Base-by-base conservation (phyloP, 2,329 filamentous ascomycete genomes). In the Hypoxylon sp. region DNA sequence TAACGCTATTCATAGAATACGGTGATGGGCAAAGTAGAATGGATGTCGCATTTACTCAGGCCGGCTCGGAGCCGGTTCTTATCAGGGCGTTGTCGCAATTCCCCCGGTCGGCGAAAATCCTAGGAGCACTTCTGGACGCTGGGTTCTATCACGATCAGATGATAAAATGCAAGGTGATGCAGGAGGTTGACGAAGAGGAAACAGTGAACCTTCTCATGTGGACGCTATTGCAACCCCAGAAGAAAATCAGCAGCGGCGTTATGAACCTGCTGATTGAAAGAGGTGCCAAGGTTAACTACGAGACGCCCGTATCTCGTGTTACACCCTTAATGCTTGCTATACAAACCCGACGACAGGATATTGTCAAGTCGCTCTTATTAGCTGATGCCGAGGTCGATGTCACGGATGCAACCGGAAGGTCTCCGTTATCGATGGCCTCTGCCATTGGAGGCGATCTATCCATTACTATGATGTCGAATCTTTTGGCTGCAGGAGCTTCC, bases 321-420 rank as follows among this genome's bases (percentile, higher is more conserved):
- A 87, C 86, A 4, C 86, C 87, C 0, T 76, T 90, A 6, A 85
- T 87, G 80, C 72, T 89, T 2, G 87, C 87, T 1, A 84, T 89
- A 47, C 82, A 82, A 48, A 78, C 80, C 48, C 80, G 81, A 6
- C 81, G 87, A 1, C 79, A 81, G n/a, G 87, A 89, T 26, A 74
- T 89, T 8, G 85, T 88, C 3, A 82, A 83, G 57, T 74, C 80
- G 19, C 78, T 91, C 8, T 77, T 91, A 3, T 74, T 85, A 1
- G 82, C 84, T 47, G 87, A 85, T 6, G 85, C 87, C 1, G 87
- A 89, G 62, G 84, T 86, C 1, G 87, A 89, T 56, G 79, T 84
- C 1, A 77, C 81, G 28, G 88, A 90, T 70, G 81, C 80, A 32
- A 79, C 80, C 32, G 86, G 85, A 8, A 85, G 84, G 57, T 88